Evolutionary conservation across 768 basidiomycete species (phyloP), one percentile per base, ranked within the genome.

Genomic region (Kwoniella pini): DNA sequence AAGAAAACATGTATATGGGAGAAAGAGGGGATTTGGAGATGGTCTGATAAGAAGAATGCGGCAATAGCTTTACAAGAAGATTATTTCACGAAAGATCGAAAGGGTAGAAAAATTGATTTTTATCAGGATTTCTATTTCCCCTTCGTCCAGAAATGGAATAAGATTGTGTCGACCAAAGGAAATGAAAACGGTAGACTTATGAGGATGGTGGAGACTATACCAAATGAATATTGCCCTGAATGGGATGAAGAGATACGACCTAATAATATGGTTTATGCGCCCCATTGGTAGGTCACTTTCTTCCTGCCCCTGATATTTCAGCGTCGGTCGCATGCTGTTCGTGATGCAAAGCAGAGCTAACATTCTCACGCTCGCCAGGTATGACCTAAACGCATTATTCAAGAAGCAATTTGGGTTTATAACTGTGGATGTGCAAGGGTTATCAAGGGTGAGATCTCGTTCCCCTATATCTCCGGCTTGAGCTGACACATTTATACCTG

Each of bases 11-110:
- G 93, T 71, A 67, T 93, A 3, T 95, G 93, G 93, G 87, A 90
- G 69, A 84, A 87, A 80, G 92, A 98, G 65, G 90, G 89, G 17
- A 90, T 98, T 3, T 99, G 96, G 95, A 85, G 86, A 0, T 97
- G 88, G 87, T 88, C 91, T 69, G 79, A 76, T 4, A 80, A 79
- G 27, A 87, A 86, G 68, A 78, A 86, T 13, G 82, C 85, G 62
- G 87, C 86, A 0, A 86, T 94, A 1, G 86, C 89, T 3, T 77
- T 98, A 54, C 82, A 89, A 48, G 90, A 91, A 73, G 88, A 83
- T 64, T 98, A 96, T 74, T 99, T 99, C 69, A 76, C 80, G 12
- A 84, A 84, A 56, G 81, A 91, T 84, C 5, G 80, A 82, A 57
- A 85, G 84, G 83, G 90, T 85, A 45, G 5, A 24, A 54, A 69